Evolutionary conservation across 1,284 basidiomycete genomes (phyloP).

Genomic region (Boletus semigastroideus): DNA sequence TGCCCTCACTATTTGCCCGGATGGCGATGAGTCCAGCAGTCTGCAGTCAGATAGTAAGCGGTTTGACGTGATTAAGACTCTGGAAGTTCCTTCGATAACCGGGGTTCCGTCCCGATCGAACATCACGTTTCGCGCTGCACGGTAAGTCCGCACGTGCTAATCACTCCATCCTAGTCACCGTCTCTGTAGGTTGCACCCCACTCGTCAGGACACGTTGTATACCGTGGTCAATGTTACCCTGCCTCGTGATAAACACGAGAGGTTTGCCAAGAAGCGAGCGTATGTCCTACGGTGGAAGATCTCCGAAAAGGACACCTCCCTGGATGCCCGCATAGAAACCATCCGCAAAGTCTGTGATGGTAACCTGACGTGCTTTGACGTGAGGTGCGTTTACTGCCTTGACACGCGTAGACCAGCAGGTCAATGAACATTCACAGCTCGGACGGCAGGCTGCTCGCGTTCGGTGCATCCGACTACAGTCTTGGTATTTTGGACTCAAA

Average conservation of each 20-base stretch:
- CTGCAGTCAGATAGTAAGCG: constrained; percentile 17
- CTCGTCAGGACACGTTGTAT: constrained; percentile 56
- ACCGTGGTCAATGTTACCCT: constrained; percentile 74
- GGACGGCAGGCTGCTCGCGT: constrained; percentile 82
- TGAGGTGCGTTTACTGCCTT: constrained; percentile 56
- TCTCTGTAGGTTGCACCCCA: constrained; percentile 58
- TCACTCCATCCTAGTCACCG: constrained; percentile 17
- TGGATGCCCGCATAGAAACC: constrained; percentile 41
- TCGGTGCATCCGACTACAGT: constrained; percentile 85
- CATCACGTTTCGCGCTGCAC: constrained; percentile 67
- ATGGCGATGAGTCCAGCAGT: constrained; percentile 27
- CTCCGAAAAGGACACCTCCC: constrained; percentile 41
- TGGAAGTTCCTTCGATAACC: constrained; percentile 55
- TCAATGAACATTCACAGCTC: constrained; percentile 44
- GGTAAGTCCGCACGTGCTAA: constrained; percentile 41
- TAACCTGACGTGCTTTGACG: constrained; percentile 82
- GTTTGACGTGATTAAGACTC: constrained; percentile 48
- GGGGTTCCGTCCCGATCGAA: constrained; percentile 48
- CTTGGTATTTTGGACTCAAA: constrained; percentile 84
- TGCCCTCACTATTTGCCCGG: constrained; percentile 36
- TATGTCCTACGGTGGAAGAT: constrained; percentile 69
- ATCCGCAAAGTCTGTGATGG: constrained; percentile 70
- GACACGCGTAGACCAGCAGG: constrained; percentile 6
- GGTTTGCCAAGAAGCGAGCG: constrained; percentile 53
- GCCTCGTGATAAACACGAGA: constrained; percentile 52